Evolutionary conservation across 1,139 yeast species (phyloP), one percentile per base, ranked within the genome.

Genomic region (Fermentozyma sake): DNA sequence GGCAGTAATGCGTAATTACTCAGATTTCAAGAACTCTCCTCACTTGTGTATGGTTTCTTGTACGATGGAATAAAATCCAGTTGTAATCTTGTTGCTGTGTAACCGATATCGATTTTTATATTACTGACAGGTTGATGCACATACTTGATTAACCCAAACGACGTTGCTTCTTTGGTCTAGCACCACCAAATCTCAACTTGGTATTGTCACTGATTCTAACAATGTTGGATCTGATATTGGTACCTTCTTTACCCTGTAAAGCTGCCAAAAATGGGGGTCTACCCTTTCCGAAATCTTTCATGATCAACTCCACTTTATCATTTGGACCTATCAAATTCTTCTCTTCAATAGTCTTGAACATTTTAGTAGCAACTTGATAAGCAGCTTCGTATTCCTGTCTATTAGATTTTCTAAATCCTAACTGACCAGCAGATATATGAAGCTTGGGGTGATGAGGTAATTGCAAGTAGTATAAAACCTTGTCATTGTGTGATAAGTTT

Each of bases 341-440:
- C 39, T 76, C 79, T 46, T 78, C 76, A 46, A 89, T 83, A 37
- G 71, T 56, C 39, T 79, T 72, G 57, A 89, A 86, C 64, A 84
- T 68, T 40, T 75, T 73, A 6, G 87, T 64, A 13, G 87, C 67
- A 8, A 91, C 83, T 52, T 87, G 96, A 65, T 82, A 87, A n/a
- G 82, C 84, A 1, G 96, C 96, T 58, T 89, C 98, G 50, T 85
- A 85, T 54, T 87, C 95, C 30, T 94, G 85, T 58, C 96, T 72
- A 33, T 81, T 83, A 7, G 84, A 74, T 49, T 81, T 80, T 48
- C 84, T 72, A 56, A 81, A 82, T 5, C 93, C 93, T 34, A 81
- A 60, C 48, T 71, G 73, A 28, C 93, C 93, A 0, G 89, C 80
- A 14, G 81, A 69, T 29, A 84, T 61, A 22, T 80, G 74, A 30